A percentile compares a stretch with the other conserved stretches of the same genome.
Evolutionary conservation across 2,329 filamentous ascomycete species (phyloP).

Genomic region (Fonsecaea multimorphosa): DNA sequence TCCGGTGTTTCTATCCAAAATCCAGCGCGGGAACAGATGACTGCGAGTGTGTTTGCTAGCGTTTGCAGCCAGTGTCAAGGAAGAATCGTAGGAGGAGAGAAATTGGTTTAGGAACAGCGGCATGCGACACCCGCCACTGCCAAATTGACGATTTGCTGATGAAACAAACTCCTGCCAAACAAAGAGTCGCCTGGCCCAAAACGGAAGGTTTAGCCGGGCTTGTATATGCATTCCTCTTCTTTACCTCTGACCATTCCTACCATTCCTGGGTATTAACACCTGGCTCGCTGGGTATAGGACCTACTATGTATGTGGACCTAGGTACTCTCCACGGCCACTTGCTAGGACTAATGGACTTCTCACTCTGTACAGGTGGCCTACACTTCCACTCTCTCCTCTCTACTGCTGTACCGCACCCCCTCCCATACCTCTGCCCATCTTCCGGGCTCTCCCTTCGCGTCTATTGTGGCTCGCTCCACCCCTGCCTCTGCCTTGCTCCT

Average conservation of each 20-base stretch:
- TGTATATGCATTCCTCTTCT: neutral
- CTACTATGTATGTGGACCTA: no score
- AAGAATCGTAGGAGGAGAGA: neutral
- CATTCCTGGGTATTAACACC: neutral
- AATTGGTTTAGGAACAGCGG: neutral
- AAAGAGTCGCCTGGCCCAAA: neutral
- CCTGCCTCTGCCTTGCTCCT: conserved; percentile 38
- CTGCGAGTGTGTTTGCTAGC: neutral
- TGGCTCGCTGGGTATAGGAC: neutral
- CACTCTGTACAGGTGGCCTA: neutral
- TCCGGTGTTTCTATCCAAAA: neutral
- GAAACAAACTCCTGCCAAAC: conserved; percentile 4
- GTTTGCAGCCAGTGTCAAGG: neutral
- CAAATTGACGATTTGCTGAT: conserved; percentile 2
- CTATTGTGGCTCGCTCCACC: conserved; percentile 38
- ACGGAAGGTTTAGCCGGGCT: conserved; percentile 23
- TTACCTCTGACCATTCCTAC: neutral
- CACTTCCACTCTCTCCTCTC: neutral
- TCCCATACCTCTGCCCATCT: conserved; percentile 40
- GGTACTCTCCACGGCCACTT: neutral
- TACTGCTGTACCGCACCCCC: conserved; percentile 2
- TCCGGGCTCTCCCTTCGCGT: conserved; percentile 39
- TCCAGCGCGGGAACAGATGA: neutral
- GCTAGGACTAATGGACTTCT: no score
- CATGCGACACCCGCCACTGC: conserved; percentile 1